Percentiles rank a stretch among this genome's conserved stretches.
phyloP scores from a whole-genome alignment of 2,329 filamentous ascomycete species.

The Phaeoacremonium minimum region DNA sequence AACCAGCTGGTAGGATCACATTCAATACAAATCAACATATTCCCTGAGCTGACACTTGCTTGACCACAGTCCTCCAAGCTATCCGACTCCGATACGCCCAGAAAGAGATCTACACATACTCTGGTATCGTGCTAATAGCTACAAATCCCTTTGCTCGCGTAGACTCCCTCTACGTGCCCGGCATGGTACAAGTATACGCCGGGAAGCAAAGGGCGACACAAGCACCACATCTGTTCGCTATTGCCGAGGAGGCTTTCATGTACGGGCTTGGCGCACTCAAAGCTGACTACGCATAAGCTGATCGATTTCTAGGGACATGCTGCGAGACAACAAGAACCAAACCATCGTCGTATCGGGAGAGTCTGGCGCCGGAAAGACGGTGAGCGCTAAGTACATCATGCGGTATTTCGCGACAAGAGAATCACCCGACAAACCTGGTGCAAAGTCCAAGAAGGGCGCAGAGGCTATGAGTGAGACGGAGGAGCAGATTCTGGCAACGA shows the following conservation, averaged over 20 bases:
- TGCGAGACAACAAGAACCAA: conserved; percentile 93
- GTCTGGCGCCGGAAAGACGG: conserved; percentile 97
- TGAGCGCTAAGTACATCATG: conserved; percentile 99
- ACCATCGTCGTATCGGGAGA: conserved; percentile 99
- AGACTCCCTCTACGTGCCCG: conserved; percentile 95
- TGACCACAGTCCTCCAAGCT: conserved; percentile 76
- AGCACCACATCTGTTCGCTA: conserved; percentile 96
- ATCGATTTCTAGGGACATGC: conserved; percentile 73
- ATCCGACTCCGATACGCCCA: conserved; percentile 96
- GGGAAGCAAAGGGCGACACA: conserved; percentile 95
- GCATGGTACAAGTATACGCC: conserved; percentile 99
- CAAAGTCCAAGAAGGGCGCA: conserved; percentile 68
- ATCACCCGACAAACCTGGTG: conserved; percentile 80
- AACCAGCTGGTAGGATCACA: conserved; percentile 75
- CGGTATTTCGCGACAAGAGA: conserved; percentile 98
- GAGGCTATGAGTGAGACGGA: conserved; percentile 95
- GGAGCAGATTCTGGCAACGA: conserved; percentile 96
- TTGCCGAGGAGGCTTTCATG: conserved; percentile 98
- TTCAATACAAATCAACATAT: too few species aligned
- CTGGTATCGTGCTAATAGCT: conserved; percentile 95
- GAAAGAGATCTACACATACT: conserved; percentile 99
- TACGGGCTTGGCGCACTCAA: conserved; percentile 32
- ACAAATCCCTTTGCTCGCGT: conserved; percentile 97
- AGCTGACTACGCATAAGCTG: conserved; percentile 23
- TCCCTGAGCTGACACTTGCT: too few species aligned